A percentile compares a stretch with the other conserved stretches of the same genome.
Conservation (phyloP, 805 yeast genomes). For the Zygoascus bituminiphila region DNA sequence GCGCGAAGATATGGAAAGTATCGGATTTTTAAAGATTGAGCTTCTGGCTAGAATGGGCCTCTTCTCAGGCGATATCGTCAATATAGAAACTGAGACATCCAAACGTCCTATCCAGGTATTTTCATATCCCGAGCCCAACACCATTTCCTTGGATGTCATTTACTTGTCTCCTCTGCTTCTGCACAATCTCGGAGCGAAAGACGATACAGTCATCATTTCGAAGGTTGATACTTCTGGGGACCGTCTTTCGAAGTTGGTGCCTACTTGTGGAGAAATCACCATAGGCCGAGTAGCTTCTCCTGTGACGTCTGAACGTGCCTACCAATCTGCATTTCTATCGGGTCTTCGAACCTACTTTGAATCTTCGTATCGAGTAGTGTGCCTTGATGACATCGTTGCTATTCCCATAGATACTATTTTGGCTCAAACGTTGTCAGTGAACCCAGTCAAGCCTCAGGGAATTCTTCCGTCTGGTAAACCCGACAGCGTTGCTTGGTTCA, state of each 20-base stretch:
- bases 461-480: constrained; percentile 53
- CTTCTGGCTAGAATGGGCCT: constrained; percentile 51
- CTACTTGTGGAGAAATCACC: constrained; percentile 49
- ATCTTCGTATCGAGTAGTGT: constrained; percentile 46
- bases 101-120: constrained; percentile 37
- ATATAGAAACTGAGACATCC: constrained; percentile 7
- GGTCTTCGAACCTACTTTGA: constrained; percentile 59
- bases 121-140: constrained; percentile 59
- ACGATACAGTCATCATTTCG: constrained; percentile 13
- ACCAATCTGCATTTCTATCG: constrained; percentile 52
- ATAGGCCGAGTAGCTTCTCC: constrained; percentile 65
- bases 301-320: constrained; percentile 52
- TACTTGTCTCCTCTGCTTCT: constrained; percentile 58
- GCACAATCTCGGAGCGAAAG: constrained; percentile 36
- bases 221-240: background rate
- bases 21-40: constrained; percentile 39
- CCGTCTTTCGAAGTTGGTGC: background rate
- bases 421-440: constrained; percentile 44
- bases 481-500: constrained; percentile 81
- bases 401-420: constrained; percentile 64
- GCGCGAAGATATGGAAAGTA: constrained; percentile 39
- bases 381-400: constrained; percentile 63
- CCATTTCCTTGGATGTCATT: constrained; percentile 32
- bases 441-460: constrained; percentile 17
- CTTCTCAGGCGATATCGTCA: constrained; percentile 60